Evolutionary conservation across 345 rosid species (phyloP).

Genomic region (Gossypium sturtianum): DNA sequence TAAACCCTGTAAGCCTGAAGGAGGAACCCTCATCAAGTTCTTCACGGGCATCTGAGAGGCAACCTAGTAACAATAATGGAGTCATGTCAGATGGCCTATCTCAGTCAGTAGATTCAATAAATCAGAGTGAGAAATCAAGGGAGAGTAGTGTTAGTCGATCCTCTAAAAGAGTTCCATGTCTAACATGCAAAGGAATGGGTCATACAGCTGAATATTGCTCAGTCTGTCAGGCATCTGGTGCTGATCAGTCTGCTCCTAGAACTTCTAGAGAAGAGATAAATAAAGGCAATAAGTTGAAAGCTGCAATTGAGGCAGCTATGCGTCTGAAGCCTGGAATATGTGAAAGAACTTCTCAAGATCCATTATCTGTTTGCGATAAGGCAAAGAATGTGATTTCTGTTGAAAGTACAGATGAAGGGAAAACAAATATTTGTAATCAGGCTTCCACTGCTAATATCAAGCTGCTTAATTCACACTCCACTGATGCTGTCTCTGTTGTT

Average conservation of each 20-base stretch:
- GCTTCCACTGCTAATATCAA: conserved; percentile 29
- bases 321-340: conserved; percentile 66
- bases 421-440: conserved; percentile 31
- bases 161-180: conserved; percentile 41
- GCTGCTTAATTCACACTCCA: conserved; percentile 30
- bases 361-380: conserved; percentile 31
- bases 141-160: conserved; percentile 38
- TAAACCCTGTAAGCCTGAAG: conserved; percentile 39
- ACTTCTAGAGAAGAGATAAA: conserved; percentile 41
- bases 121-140: conserved; percentile 51
- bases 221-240: conserved; percentile 32
- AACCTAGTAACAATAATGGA: conserved; percentile 32
- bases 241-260: conserved; percentile 45
- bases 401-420: conserved; percentile 46
- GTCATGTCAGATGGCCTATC: conserved; percentile 45
- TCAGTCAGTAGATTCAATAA: conserved; percentile 45
- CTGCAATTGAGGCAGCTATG: conserved; percentile 76
- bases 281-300: conserved; percentile 59
- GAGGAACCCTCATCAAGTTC: conserved; percentile 59
- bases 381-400: conserved; percentile 31
- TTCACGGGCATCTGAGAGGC: conserved; percentile 46
- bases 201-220: conserved; percentile 57
- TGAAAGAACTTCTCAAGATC: conserved; percentile 45
- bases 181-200: conserved; percentile 51
- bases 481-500: conserved; percentile 23